A percentile compares a stretch with the other conserved stretches of the same genome.
Conservation (phyloP, 1,284 basidiomycete genomes). For the Jaminaea rosea region DNA sequence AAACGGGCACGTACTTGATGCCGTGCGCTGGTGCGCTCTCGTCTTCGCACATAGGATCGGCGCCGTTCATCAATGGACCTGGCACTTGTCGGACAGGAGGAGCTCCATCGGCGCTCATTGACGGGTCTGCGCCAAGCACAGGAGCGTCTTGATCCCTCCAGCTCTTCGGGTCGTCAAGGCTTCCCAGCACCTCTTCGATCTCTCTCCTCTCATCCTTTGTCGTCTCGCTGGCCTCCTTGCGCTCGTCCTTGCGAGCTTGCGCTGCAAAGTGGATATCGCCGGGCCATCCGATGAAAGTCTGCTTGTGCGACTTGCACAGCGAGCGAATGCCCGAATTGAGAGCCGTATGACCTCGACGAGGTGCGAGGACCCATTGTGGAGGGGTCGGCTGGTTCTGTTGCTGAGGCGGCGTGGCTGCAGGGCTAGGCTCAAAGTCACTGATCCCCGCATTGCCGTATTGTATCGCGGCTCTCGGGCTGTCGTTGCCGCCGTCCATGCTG, state of each 20-base stretch:
- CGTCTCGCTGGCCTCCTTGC: constrained; percentile 30
- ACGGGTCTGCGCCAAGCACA: constrained; percentile 10
- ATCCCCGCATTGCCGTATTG: too few relatives aligned
- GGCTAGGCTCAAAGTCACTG: constrained; percentile 7
- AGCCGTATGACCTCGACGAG: constrained; percentile 82
- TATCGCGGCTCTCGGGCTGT: too few relatives aligned
- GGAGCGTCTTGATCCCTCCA: constrained; percentile 32
- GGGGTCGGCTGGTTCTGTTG: constrained; percentile 11
- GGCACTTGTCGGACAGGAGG: constrained; percentile 20
- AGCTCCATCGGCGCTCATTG: constrained; percentile 2
- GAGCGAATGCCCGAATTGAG: constrained; percentile 89
- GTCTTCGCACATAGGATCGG: constrained; percentile 35
- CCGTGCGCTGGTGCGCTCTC: constrained; percentile 18
- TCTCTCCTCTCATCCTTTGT: constrained; percentile 30
- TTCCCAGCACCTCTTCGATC: constrained; percentile 39
- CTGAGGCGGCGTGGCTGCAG: constrained; percentile 5
- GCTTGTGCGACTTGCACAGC: constrained; percentile 71
- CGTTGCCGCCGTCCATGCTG: constrained; percentile 2
- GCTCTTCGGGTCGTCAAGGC: constrained; percentile 32
- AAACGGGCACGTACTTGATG: constrained; percentile 72
- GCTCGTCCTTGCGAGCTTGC: constrained; percentile 31
- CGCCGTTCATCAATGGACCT: constrained; percentile 34
- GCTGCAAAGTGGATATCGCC: constrained; percentile 62
- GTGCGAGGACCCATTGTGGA: constrained; percentile 64
- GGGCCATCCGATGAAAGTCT: constrained; percentile 87